Evolutionary conservation across 1,284 basidiomycete species (phyloP).

Genomic region (Cryptococcus sp.): DNA sequence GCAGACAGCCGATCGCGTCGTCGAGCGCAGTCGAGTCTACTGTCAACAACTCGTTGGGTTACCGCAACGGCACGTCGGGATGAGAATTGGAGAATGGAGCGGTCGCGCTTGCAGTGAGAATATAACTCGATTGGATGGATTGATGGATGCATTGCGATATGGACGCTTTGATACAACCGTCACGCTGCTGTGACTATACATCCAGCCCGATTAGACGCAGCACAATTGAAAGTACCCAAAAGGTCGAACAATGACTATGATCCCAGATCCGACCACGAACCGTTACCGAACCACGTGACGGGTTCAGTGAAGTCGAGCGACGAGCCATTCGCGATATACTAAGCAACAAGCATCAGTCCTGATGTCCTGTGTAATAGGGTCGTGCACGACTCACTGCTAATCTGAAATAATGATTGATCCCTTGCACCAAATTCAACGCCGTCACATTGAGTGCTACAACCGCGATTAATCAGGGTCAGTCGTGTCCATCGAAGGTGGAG

Average conservation of each 20-base stretch:
- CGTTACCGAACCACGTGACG: slow-evolving; percentile 11
- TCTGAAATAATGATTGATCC: slow-evolving; percentile 36
- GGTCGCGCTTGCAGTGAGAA: too few species aligned
- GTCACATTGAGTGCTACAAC: slow-evolving; percentile 16
- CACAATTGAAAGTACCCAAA: too few species aligned
- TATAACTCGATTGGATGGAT: too few species aligned
- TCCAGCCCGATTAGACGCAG: too few species aligned
- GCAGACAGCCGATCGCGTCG: too few species aligned
- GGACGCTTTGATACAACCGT: too few species aligned
- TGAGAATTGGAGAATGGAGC: too few species aligned
- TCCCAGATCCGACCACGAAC: slow-evolving; percentile 6
- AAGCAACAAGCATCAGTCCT: not conserved
- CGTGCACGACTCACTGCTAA: slow-evolving; percentile 32
- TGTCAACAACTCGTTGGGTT: too few species aligned
- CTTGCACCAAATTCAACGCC: slow-evolving; percentile 6
- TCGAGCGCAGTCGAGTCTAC: too few species aligned
- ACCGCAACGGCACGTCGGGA: too few species aligned
- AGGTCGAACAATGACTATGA: not conserved
- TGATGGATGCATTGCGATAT: too few species aligned
- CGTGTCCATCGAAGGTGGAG: not conserved
- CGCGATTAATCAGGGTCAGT: not conserved
- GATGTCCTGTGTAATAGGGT: not conserved
- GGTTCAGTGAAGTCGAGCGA: slow-evolving; percentile 38
- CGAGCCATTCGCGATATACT: slow-evolving; percentile 31
- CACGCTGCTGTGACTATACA: too few species aligned